Percentiles rank a stretch among this genome's conserved stretches.
phyloP scores from a whole-genome alignment of 2,329 filamentous ascomycete genomes.

The Clathrospora elynae region DNA sequence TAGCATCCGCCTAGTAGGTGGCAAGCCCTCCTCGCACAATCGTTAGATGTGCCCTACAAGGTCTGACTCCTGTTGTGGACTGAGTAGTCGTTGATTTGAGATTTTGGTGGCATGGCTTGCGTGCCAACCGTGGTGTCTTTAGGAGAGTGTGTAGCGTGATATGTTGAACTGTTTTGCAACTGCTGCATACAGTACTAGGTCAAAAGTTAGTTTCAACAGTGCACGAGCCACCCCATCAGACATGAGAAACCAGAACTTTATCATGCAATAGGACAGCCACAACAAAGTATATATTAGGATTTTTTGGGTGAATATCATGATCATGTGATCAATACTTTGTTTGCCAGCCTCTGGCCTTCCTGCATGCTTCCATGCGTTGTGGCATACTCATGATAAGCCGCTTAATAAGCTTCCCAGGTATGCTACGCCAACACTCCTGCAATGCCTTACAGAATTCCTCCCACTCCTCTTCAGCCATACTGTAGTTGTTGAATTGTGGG shows the following conservation, averaged over 20 bases:
- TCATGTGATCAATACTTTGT: slow-evolving; percentile 13
- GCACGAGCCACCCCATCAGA: slow-evolving; percentile 1
- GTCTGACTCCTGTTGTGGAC: no score
- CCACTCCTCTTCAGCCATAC: slow-evolving; percentile 10
- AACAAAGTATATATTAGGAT: no score
- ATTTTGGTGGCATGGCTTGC: neutral
- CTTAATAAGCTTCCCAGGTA: slow-evolving; percentile 9
- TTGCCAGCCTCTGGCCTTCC: slow-evolving; percentile 11
- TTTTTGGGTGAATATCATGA: neutral
- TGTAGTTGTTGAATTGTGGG: slow-evolving; percentile 21
- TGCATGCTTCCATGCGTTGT: slow-evolving; percentile 7
- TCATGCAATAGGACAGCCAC: neutral
- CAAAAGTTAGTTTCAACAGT: neutral
- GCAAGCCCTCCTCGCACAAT: neutral
- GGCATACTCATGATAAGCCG: slow-evolving; percentile 14
- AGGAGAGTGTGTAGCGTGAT: neutral
- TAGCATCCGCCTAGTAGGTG: slow-evolving; percentile 8
- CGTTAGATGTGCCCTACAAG: no score
- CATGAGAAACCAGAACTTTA: neutral
- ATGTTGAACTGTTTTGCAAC: neutral
- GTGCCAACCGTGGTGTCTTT: neutral
- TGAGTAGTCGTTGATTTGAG: slow-evolving; percentile 4
- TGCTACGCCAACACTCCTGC: slow-evolving; percentile 11
- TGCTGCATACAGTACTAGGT: neutral
- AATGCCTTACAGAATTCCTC: slow-evolving; percentile 20